These are phyloP conservation scores for Bathelium albidoporum DNA, from an alignment of 495 filamentous ascomycete genomes.

Conservation along the genomic window DNA sequence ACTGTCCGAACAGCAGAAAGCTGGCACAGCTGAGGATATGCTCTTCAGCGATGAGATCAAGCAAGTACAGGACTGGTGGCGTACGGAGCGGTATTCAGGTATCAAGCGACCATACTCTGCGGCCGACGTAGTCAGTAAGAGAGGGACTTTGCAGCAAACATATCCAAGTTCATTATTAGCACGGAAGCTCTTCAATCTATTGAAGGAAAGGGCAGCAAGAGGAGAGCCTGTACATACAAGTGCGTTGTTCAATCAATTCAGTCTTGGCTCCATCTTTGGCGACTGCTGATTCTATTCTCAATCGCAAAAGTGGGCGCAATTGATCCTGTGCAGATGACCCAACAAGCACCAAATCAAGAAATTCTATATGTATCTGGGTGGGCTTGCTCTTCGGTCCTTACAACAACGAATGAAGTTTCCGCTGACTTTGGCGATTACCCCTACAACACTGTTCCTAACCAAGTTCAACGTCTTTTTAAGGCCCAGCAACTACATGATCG, in stretches of 20 bases:
- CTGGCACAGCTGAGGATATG: constrained; percentile 68
- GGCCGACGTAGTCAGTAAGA: constrained; percentile 82
- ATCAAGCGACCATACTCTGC: constrained; percentile 89
- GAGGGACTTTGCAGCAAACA: constrained; percentile 71
- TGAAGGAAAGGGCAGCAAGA: constrained; percentile 62
- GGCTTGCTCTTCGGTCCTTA: constrained; percentile 90
- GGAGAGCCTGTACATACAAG: constrained; percentile 86
- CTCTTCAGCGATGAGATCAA: constrained; percentile 69
- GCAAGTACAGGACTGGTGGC: constrained; percentile 83
- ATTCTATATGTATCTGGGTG: constrained; percentile 92
- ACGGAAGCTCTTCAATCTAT: constrained; percentile 80
- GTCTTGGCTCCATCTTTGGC: neutral
- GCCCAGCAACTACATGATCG: constrained; percentile 94
- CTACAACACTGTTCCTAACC: constrained; percentile 97
- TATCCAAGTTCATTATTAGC: constrained; percentile 93
- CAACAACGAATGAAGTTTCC: constrained; percentile 90
- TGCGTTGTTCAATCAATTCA: constrained; percentile 33
- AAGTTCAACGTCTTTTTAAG: constrained; percentile 91
- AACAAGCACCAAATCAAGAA: constrained; percentile 93
- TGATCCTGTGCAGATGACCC: constrained; percentile 97
- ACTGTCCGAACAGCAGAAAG: constrained; percentile 59
- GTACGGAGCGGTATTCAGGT: constrained; percentile 65
- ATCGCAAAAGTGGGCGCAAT: constrained; percentile 73
- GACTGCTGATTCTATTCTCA: constrained; percentile 12
- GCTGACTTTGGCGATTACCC: constrained; percentile 97